These are phyloP conservation scores for Hemileccinum hortonii DNA, from an alignment of 1,284 basidiomycete genomes.

Conservation along the genomic window DNA sequence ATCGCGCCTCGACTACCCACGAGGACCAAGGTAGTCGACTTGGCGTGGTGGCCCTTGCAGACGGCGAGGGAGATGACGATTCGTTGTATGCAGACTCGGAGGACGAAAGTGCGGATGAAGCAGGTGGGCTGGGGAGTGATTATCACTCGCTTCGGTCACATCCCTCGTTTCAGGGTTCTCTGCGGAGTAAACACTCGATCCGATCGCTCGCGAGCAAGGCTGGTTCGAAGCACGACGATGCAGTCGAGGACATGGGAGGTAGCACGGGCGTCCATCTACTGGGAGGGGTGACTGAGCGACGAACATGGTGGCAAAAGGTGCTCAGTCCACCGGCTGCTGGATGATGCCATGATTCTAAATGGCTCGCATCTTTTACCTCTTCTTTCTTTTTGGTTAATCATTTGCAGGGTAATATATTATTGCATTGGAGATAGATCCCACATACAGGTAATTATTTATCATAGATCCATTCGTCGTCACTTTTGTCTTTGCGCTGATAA, in stretches of 20 bases:
- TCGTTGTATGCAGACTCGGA: slow-evolving; percentile 27
- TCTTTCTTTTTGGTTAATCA: not conserved
- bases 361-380: not conserved
- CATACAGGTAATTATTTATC: not conserved
- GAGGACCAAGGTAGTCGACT: not conserved
- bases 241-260: not conserved
- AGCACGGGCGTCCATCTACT: slow-evolving; percentile 2
- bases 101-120: slow-evolving; percentile 18
- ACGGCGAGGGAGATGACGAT: slow-evolving; percentile 14
- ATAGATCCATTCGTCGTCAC: not conserved
- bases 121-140: slow-evolving; percentile 27
- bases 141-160: slow-evolving; percentile 33
- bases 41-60: not conserved
- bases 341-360: slow-evolving; percentile 5
- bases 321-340: slow-evolving; percentile 17
- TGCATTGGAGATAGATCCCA: slow-evolving; percentile 4
- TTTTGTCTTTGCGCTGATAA: not conserved
- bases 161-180: slow-evolving; percentile 24
- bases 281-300: slow-evolving; percentile 19
- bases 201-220: slow-evolving; percentile 19
- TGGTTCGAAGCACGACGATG: not conserved
- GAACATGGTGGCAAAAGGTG: slow-evolving; percentile 34
- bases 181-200: slow-evolving; percentile 19
- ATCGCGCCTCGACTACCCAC: not conserved
- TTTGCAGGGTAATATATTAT: slow-evolving; percentile 1